These are phyloP conservation scores for Rhypophila decipiens DNA, from an alignment of 495 filamentous ascomycete species.

Conservation along the genomic window DNA sequence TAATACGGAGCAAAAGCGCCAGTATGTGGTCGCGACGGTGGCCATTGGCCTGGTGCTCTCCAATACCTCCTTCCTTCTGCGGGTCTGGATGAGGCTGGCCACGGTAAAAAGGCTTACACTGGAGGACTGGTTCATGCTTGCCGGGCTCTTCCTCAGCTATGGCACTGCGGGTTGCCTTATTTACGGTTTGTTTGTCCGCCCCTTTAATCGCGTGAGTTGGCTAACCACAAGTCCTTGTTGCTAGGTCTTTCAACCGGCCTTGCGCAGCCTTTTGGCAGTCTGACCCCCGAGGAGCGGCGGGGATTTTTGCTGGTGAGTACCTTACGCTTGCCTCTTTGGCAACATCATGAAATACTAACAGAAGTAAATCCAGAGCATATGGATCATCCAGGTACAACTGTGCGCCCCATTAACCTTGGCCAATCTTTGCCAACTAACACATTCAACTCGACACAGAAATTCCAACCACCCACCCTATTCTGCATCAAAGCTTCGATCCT, in stretches of 20 bases:
- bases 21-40: slow-evolving; percentile 7
- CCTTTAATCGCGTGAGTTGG: too few species aligned
- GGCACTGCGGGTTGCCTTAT: slow-evolving; percentile 1
- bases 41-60: slow-evolving; percentile 7
- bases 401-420: neutral
- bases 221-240: too few species aligned
- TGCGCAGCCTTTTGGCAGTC: neutral
- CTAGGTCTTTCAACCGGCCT: too few species aligned
- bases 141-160: slow-evolving; percentile 4
- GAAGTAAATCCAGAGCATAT: neutral
- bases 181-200: slow-evolving; percentile 2
- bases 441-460: slow-evolving; percentile 1
- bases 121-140: slow-evolving; percentile 10
- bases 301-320: neutral
- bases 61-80: neutral
- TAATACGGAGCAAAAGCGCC: slow-evolving; percentile 1
- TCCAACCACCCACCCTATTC: slow-evolving; percentile 12
- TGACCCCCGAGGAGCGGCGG: neutral
- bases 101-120: neutral
- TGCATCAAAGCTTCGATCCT: slow-evolving; percentile 10
- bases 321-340: too few species aligned
- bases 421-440: neutral
- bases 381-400: slow-evolving; percentile 6
- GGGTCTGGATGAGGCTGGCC: slow-evolving; percentile 3
- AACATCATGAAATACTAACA: too few species aligned